A percentile compares a stretch with the other conserved stretches of the same genome.
Evolutionary conservation across 192 early-diverging fungal genomes (phyloP).

Genomic region (Entrophospora sp.): DNA sequence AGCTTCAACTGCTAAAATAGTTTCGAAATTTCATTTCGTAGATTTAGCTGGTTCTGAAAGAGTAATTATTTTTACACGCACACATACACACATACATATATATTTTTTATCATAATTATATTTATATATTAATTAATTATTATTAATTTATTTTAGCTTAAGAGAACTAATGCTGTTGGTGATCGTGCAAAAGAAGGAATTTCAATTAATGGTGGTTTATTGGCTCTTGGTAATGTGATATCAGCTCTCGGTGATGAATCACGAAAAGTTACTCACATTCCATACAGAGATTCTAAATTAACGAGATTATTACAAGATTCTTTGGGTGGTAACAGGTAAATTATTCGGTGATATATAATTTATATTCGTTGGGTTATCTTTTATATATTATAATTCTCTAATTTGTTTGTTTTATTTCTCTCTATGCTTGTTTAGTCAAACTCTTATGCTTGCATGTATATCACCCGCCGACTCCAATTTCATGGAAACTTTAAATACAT

Average conservation of each 20-base stretch:
- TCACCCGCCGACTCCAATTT: slow-evolving; percentile 76
- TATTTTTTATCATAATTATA: background rate
- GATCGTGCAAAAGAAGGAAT: slow-evolving; percentile 95
- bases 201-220: slow-evolving; percentile 90
- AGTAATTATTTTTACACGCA: slow-evolving; percentile 25
- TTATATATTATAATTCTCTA: background rate
- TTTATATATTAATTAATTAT: slow-evolving; percentile 7
- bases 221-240: slow-evolving; percentile 96
- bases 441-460: slow-evolving; percentile 93
- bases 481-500: slow-evolving; percentile 88
- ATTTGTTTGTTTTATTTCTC: background rate
- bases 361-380: no score
- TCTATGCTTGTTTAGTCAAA: slow-evolving; percentile 42
- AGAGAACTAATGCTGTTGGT: slow-evolving; percentile 83
- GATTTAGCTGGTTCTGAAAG: slow-evolving; percentile 96
- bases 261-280: slow-evolving; percentile 65
- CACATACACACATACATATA: background rate
- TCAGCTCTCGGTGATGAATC: slow-evolving; percentile 80
- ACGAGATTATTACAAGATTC: slow-evolving; percentile 97
- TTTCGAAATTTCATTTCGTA: slow-evolving; percentile 96
- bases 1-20: slow-evolving; percentile 32
- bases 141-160: slow-evolving; percentile 42
- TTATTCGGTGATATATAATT: background rate
- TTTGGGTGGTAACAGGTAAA: slow-evolving; percentile 76
- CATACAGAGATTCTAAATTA: slow-evolving; percentile 95